Conservation (phyloP, 148 eudicot species). For the Arctostaphylos glauca region DNA sequence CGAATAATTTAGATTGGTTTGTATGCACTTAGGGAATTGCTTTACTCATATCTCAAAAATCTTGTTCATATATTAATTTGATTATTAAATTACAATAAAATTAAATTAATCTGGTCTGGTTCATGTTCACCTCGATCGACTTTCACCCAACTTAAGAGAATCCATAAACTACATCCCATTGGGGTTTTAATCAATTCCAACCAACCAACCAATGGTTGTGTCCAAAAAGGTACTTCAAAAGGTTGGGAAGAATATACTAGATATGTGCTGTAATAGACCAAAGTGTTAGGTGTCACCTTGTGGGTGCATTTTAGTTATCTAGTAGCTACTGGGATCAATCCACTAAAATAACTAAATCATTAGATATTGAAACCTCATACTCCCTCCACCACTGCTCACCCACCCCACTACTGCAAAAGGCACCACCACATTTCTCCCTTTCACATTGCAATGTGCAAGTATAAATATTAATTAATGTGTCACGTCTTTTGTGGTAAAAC, state of each 20-base stretch:
- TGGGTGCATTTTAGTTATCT: background rate
- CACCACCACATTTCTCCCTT: background rate
- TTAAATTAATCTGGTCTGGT: too few relatives aligned
- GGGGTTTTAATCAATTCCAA: background rate
- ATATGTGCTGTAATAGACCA: background rate
- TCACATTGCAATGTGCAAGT: background rate
- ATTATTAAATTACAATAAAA: too few relatives aligned
- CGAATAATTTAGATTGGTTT: too few relatives aligned
- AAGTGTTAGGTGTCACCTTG: background rate
- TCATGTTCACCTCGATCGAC: too few relatives aligned
- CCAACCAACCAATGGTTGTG: background rate
- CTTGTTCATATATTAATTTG: too few relatives aligned
- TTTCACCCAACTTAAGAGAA: background rate
- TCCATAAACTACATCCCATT: background rate
- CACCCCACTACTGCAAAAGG: constrained; percentile 23
- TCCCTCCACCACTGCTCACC: constrained; percentile 21
- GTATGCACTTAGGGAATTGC: too few relatives aligned
- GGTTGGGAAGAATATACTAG: background rate
- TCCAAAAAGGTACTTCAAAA: background rate
- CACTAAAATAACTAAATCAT: constrained; percentile 9
- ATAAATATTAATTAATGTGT: background rate
- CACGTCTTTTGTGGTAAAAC: background rate
- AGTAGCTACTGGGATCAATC: background rate
- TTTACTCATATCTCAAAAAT: too few relatives aligned
- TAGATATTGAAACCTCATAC: background rate